Conservation (phyloP, 1,139 yeast species). For the Taiozyma onychis region DNA sequence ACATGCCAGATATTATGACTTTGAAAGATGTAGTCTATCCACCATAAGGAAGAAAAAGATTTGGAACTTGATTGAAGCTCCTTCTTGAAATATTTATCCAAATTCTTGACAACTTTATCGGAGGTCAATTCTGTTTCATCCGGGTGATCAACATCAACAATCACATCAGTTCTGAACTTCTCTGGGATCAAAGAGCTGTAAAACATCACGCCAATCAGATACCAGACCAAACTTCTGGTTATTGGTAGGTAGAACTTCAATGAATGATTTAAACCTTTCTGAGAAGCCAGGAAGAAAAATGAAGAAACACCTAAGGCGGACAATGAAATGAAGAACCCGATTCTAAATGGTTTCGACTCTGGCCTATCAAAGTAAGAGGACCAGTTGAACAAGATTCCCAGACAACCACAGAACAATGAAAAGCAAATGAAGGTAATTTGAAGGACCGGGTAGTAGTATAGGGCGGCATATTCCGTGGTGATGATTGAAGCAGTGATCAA, state of each 20-base stretch:
- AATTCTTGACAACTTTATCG: slow-evolving; percentile 25
- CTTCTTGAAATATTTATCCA: slow-evolving; percentile 47
- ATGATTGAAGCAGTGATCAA: slow-evolving; percentile 87
- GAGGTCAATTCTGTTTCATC: slow-evolving; percentile 27
- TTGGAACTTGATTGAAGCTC: slow-evolving; percentile 40
- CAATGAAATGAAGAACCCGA: slow-evolving; percentile 76
- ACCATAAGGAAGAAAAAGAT: slow-evolving; percentile 67
- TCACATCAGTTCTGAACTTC: slow-evolving; percentile 66
- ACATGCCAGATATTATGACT: slow-evolving; percentile 95
- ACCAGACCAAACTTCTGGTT: slow-evolving; percentile 63
- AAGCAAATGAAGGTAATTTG: slow-evolving; percentile 43
- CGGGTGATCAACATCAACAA: slow-evolving; percentile 29
- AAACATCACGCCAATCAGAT: slow-evolving; percentile 75
- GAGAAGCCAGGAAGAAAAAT: slow-evolving; percentile 48
- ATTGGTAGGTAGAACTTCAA: slow-evolving; percentile 56
- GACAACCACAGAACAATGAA: slow-evolving; percentile 60
- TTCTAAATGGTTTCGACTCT: slow-evolving; percentile 73
- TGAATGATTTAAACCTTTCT: slow-evolving; percentile 52
- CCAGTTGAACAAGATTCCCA: slow-evolving; percentile 84
- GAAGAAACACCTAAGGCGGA: slow-evolving; percentile 73
- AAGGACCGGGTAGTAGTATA: slow-evolving; percentile 52
- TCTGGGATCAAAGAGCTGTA: slow-evolving; percentile 91
- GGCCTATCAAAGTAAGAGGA: slow-evolving; percentile 84
- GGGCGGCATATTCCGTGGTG: slow-evolving; percentile 76
- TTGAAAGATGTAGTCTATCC: slow-evolving; percentile 70